These are phyloP conservation scores for Nakaseomyces sp. DNA, from an alignment of 1,139 yeast species.

Conservation along the genomic window DNA sequence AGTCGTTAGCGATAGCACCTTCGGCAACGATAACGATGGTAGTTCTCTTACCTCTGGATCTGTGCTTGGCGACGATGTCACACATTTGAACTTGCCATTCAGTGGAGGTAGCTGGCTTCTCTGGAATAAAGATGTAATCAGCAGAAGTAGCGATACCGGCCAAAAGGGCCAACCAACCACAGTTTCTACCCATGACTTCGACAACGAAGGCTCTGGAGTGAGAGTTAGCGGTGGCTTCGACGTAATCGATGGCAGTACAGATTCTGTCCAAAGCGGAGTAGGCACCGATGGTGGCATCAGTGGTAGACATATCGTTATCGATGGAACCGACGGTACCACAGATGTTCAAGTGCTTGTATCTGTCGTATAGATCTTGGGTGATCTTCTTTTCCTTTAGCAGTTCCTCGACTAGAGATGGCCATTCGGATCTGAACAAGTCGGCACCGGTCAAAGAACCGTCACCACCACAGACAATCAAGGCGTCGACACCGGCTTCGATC, in stretches of 20 bases:
- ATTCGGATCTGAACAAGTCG: conserved; percentile 82
- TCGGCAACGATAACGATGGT: conserved; percentile 95
- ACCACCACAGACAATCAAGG: conserved; percentile 96
- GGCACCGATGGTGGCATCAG: conserved; percentile 96
- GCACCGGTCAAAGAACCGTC: conserved; percentile 98
- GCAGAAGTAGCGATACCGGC: conserved; percentile 96
- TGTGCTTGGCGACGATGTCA: conserved; percentile 60
- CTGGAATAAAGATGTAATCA: conserved; percentile 89
- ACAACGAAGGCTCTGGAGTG: conserved; percentile 96
- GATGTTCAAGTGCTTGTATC: conserved; percentile 68
- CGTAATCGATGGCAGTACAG: conserved; percentile 79
- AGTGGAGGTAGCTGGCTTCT: conserved; percentile 31
- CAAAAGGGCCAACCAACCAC: conserved; percentile 97
- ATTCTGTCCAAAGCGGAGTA: conserved; percentile 89
- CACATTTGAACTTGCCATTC: conserved; percentile 74
- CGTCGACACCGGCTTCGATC: conserved; percentile 86
- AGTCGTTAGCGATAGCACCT: conserved; percentile 83
- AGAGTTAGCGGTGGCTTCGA: conserved; percentile 93
- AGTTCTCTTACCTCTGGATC: conserved; percentile 82
- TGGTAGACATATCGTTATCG: conserved; percentile 94
- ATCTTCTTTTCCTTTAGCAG: conserved; percentile 47
- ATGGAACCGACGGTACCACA: conserved; percentile 95
- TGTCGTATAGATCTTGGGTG: conserved; percentile 46
- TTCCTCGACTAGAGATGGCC: conserved; percentile 81
- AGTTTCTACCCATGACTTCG: conserved; percentile 98